phyloP scores from a whole-genome alignment of 768 basidiomycete species.

The Omphalotus guepiniiformis region DNA sequence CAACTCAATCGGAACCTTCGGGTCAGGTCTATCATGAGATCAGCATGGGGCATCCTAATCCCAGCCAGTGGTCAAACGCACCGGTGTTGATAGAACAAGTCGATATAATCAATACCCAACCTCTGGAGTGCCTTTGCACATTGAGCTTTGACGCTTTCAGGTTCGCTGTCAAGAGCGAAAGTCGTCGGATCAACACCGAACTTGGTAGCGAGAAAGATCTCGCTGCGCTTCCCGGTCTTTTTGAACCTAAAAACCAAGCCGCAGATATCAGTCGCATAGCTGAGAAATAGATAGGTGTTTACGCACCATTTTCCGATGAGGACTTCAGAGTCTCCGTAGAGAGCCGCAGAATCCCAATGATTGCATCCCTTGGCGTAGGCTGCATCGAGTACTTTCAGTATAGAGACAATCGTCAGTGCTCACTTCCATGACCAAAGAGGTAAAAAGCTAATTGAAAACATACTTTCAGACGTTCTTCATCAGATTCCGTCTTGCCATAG shows the following conservation, averaged over 20 bases:
- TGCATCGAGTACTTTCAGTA: constrained; percentile 36
- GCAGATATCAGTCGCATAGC: neutral
- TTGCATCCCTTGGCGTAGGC: constrained; percentile 33
- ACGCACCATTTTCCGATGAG: constrained; percentile 38
- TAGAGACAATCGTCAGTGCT: neutral
- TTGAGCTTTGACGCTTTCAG: constrained; percentile 35
- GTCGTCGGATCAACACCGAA: constrained; percentile 29
- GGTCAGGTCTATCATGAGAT: constrained; percentile 33
- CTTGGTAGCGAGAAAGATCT: constrained; percentile 49
- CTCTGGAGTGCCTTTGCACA: constrained; percentile 35
- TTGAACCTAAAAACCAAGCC: constrained; percentile 28
- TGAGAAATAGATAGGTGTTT: neutral
- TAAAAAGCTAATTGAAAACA: neutral
- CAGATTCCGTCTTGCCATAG: constrained; percentile 36
- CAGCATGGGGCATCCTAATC: constrained; percentile 7
- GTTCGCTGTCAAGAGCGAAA: constrained; percentile 20
- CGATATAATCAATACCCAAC: constrained; percentile 38
- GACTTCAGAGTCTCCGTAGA: constrained; percentile 37
- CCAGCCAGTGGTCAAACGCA: constrained; percentile 1
- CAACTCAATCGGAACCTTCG: constrained; percentile 41
- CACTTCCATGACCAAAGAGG: neutral
- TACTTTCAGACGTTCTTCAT: constrained; percentile 51
- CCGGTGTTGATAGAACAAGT: constrained; percentile 46
- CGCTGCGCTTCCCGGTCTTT: constrained; percentile 31
- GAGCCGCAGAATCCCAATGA: constrained; percentile 39